Evolutionary conservation across 2,329 filamentous ascomycete genomes (phyloP), one percentile per base, ranked within the genome.

Genomic region (Penicillium psychrosexuale): DNA sequence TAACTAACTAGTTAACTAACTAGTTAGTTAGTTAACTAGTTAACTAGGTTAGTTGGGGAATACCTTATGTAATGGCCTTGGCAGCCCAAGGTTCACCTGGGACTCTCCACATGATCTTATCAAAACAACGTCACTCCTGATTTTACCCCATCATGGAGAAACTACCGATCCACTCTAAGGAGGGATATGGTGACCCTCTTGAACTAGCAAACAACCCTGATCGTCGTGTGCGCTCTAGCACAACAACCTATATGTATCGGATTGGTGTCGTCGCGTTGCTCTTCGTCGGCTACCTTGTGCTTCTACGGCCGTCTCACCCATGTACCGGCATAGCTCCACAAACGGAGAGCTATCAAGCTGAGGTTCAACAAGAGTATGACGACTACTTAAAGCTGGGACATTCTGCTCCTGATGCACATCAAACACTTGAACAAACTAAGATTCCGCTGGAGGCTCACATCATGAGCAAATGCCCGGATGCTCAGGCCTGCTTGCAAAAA

Each of bases 381-480:
- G 12, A 36, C 24, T 15, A 45, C 11, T 12, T 24, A 17, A 17
- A 38, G 6, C 45, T 39, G 31, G 47, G 22, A 27, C 27, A 4
- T 12, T 27, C 50, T 45, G 37, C 15, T 22, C 19, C 31, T 17
- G 52, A 30, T 24, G n/a, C 36, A 45, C 30, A 45, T 22, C 19
- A 19, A 13, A 11, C 27, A 30, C 37, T 28, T 12, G 43, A 40
- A 9, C 46, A 53, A 44, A 56, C 50, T 9, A 68, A 61, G 54
- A 88, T 97, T 5, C 89, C 91, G 4, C 76, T 99, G 2, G 94
- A 99, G 72, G 90, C 91, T 53, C 93, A 97, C 72, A 94, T 97
- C 65, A 99, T 97, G 87, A 90, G 86, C 76, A 97, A 97, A 80
- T 99, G 94, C 68, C 92, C 93, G 0, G 94, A 99, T 74, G 91